These are phyloP conservation scores for Senna tora DNA, from an alignment of 306 rosid species.

Conservation along the genomic window DNA sequence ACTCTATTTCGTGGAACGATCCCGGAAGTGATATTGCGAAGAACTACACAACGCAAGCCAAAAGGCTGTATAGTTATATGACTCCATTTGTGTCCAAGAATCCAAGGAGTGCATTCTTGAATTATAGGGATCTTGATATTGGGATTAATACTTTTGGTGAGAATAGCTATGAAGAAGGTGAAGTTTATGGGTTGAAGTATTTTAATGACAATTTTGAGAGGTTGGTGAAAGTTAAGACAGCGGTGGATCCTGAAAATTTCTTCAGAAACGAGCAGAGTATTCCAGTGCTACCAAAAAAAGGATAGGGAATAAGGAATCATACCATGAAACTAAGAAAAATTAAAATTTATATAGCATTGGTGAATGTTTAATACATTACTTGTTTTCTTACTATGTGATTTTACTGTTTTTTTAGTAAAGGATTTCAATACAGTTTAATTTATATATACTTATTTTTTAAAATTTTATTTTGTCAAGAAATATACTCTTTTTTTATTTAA, in stretches of 20 bases:
- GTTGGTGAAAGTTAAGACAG: constrained; percentile 51
- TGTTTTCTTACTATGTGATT: too few relatives aligned
- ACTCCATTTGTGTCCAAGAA: constrained; percentile 52
- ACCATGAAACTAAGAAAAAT: too few relatives aligned
- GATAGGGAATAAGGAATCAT: not conserved
- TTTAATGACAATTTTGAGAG: constrained; percentile 52
- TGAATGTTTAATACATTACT: too few relatives aligned
- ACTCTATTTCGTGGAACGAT: constrained; percentile 46
- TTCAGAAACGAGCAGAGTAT: constrained; percentile 63
- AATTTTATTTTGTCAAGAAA: too few relatives aligned
- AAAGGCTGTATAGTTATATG: constrained; percentile 44
- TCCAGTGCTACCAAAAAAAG: constrained; percentile 19
- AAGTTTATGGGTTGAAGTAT: constrained; percentile 51
- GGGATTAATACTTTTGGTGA: constrained; percentile 38
- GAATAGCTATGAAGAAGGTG: constrained; percentile 44
- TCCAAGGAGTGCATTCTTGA: constrained; percentile 25
- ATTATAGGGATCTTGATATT: constrained; percentile 61
- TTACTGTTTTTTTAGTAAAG: too few relatives aligned
- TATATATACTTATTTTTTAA: too few relatives aligned
- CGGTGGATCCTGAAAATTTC: constrained; percentile 55
- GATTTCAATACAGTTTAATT: too few relatives aligned
- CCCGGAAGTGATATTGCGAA: constrained; percentile 18
- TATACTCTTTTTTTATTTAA: too few relatives aligned
- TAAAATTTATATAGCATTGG: too few relatives aligned
- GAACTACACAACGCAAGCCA: not conserved